Base-by-base conservation (phyloP, 345 rosid species). In the Populus davidiana region DNA sequence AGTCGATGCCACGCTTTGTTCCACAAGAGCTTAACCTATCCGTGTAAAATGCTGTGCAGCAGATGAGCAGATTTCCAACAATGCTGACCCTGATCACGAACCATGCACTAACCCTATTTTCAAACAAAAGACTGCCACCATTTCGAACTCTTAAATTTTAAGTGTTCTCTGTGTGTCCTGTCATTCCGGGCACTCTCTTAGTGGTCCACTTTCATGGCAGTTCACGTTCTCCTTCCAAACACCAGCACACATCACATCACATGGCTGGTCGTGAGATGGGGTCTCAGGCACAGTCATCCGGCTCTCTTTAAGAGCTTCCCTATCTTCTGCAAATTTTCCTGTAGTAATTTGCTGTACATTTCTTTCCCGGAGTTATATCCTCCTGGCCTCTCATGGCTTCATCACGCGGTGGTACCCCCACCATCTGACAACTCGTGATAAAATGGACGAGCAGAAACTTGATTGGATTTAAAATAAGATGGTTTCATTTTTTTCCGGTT, bases 221-320 rank as follows among this genome's bases (percentile, higher is more conserved):
- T 91, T 92, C 6, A 92, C 96, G 44, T 70, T 85, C 44, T 96
- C 98, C 86, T 91, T 93, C 88, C 91, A 92, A 67, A 80, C 78
- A 75, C 84, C 88, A 66, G 82, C 91, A 69, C 79, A 84, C 35
- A 39, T 78, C 71, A 82, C 63, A 52, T 93, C 98, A 73, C 91
- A 79, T 65, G 98, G 95, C 84, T 91, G 97, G 41, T 96, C 99
- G 38, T 98, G 99, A 75, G 99, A 96, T 67, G 99, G 99, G 2
- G 99, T 96, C 88, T 96, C 99, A 39, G 99, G 99, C 68, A 93
- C 90, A 67, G 98, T 93, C 89, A 96, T 86, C 72, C 85, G 92
- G 79, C 86, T 75, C 79, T 96, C 99, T 81, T 75, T 80, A 35
- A 85, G 87, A 81, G 88, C 89, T 82, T 84, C 91, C 85, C 85